phyloP scores from a whole-genome alignment of 2,329 filamentous ascomycete species.

The Trichoderma sp. region DNA sequence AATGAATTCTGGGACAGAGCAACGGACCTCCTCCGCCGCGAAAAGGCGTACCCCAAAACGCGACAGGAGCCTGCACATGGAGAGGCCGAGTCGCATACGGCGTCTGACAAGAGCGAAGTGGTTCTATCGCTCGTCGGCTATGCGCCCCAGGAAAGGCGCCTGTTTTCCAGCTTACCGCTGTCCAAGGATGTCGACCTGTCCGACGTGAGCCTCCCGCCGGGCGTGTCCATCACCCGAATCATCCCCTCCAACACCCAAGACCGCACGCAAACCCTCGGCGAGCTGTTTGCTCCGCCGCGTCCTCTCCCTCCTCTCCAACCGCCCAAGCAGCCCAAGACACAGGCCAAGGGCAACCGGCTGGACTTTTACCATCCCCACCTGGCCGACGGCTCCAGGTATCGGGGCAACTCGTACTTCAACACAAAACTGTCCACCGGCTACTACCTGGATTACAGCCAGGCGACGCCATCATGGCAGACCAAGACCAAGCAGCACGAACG shows the following conservation, averaged over 20 bases:
- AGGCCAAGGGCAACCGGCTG: constrained; percentile 63
- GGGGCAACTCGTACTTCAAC: constrained; percentile 64
- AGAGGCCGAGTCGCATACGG: constrained; percentile 45
- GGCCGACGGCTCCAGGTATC: constrained; percentile 57
- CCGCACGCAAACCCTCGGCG: constrained; percentile 67
- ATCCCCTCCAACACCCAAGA: constrained; percentile 45
- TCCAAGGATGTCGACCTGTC: constrained; percentile 39
- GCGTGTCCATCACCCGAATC: constrained; percentile 58
- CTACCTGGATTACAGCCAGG: constrained; percentile 71
- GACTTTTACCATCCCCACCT: constrained; percentile 58
- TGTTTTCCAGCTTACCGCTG: constrained; percentile 78
- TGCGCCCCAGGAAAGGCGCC: constrained; percentile 71
- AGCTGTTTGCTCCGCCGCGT: constrained; percentile 70
- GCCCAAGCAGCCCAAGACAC: constrained; percentile 70
- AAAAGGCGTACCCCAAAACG: constrained; percentile 54
- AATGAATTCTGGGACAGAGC: constrained; percentile 64
- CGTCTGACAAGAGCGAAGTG: constrained; percentile 50
- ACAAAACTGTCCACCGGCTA: constrained; percentile 67
- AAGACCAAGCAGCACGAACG: constrained; percentile 71
- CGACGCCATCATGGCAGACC: constrained; percentile 56
- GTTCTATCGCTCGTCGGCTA: constrained; percentile 79
- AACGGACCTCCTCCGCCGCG: constrained; percentile 63
- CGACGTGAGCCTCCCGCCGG: constrained; percentile 66
- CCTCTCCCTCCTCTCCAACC: constrained; percentile 67
- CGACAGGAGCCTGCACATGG: constrained; percentile 45